Conservation (phyloP, 257 asterid species). For the Jaltomata sinuosa region DNA sequence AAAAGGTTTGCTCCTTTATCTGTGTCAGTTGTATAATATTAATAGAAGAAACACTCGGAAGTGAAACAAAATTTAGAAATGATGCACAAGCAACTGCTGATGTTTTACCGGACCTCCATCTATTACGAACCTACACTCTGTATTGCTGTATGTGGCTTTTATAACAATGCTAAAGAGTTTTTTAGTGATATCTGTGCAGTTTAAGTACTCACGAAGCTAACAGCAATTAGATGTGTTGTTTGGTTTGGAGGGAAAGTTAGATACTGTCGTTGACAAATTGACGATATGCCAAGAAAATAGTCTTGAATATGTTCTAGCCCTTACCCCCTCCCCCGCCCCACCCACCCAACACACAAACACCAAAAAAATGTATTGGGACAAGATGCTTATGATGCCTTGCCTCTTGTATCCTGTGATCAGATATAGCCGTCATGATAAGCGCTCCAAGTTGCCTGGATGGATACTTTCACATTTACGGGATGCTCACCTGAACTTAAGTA, state of each 20-base stretch:
- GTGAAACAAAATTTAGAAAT: background rate
- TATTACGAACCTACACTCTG: background rate
- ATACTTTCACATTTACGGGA: conserved; percentile 90
- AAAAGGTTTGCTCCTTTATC: conserved; percentile 50
- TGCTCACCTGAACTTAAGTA: conserved; percentile 93
- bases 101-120: background rate
- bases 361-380: background rate
- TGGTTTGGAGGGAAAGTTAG: background rate
- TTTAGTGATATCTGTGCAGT: background rate
- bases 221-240: background rate
- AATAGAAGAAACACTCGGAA: background rate
- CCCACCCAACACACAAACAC: background rate
- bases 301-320: background rate
- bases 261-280: background rate
- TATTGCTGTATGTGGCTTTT: background rate
- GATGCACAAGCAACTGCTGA: background rate
- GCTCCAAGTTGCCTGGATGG: conserved; percentile 96
- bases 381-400: background rate
- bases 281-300: background rate
- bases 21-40: background rate
- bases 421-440: conserved; percentile 95
- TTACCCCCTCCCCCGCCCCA: background rate
- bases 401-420: conserved; percentile 23
- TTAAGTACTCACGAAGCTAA: background rate
- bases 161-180: background rate